phyloP scores from a whole-genome alignment of 202 grass and related monocot genomes.

The Elaeis oleifera region DNA sequence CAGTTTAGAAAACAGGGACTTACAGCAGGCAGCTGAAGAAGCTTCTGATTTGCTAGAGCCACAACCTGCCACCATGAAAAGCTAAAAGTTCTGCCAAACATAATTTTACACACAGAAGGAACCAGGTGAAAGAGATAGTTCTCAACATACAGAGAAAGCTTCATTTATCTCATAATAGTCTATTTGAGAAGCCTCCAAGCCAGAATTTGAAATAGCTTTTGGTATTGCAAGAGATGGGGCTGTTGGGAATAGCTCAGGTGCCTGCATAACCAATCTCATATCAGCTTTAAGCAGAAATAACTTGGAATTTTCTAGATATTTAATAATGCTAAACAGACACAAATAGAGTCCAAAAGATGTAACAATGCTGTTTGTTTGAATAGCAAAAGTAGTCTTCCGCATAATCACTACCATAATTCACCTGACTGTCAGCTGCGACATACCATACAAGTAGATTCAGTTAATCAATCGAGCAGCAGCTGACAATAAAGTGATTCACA shows the following conservation, averaged over 20 bases:
- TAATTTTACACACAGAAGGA: no score
- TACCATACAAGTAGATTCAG: no score
- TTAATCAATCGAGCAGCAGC: no score
- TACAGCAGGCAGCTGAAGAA: conserved; percentile 82
- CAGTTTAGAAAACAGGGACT: conserved; percentile 18
- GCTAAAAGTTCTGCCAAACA: not conserved
- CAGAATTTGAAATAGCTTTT: conserved; percentile 75
- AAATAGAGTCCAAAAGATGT: no score
- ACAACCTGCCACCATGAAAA: conserved; percentile 56
- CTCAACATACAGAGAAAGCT: conserved; percentile 63
- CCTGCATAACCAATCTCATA: conserved; percentile 33
- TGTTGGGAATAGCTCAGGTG: conserved; percentile 85
- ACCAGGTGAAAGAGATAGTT: not conserved
- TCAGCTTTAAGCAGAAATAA: conserved; percentile 1
- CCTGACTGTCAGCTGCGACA: no score
- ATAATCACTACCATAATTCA: no score
- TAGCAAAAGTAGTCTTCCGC: no score
- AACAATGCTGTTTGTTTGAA: no score
- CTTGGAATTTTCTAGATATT: no score
- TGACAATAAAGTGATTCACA: no score
- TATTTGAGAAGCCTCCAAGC: conserved; percentile 70
- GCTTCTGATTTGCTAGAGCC: conserved; percentile 80
- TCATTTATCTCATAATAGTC: conserved; percentile 97
- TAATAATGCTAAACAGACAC: no score
- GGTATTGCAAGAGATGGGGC: conserved; percentile 90